Evolutionary conservation across 306 rosid genomes (phyloP).

Genomic region (Corylus heterophylla): DNA sequence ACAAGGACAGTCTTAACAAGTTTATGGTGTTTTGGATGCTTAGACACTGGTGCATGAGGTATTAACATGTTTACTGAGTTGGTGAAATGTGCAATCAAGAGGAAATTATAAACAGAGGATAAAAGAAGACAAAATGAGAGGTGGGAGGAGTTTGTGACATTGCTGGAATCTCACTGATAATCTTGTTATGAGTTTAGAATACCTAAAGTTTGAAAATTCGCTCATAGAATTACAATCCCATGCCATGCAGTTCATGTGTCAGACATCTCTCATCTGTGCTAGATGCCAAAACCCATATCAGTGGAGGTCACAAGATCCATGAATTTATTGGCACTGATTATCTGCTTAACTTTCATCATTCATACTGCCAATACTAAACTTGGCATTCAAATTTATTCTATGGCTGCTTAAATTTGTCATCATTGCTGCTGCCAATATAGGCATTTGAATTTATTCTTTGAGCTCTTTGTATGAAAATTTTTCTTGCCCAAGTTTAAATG

Average conservation of each 20-base stretch:
- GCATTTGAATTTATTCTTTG: no score
- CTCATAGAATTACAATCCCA: background rate
- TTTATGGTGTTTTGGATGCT: background rate
- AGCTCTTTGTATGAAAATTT: no score
- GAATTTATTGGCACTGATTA: background rate
- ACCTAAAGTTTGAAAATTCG: background rate
- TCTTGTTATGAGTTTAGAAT: background rate
- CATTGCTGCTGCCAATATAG: no score
- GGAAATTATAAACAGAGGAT: background rate
- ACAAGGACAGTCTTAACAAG: background rate
- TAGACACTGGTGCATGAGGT: background rate
- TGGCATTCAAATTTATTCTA: background rate
- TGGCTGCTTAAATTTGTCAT: background rate
- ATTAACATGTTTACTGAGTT: background rate
- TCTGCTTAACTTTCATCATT: background rate
- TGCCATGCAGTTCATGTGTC: background rate
- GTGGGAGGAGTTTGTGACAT: background rate
- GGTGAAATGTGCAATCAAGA: background rate
- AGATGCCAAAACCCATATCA: no score
- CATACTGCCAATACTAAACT: background rate
- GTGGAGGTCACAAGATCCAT: background rate
- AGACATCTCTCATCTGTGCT: no score
- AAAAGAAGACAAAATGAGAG: constrained; percentile 2
- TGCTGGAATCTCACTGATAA: background rate
- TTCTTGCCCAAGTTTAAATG: no score